Conservation (phyloP, 139 green algal species). For the Trebouxia sp. region DNA sequence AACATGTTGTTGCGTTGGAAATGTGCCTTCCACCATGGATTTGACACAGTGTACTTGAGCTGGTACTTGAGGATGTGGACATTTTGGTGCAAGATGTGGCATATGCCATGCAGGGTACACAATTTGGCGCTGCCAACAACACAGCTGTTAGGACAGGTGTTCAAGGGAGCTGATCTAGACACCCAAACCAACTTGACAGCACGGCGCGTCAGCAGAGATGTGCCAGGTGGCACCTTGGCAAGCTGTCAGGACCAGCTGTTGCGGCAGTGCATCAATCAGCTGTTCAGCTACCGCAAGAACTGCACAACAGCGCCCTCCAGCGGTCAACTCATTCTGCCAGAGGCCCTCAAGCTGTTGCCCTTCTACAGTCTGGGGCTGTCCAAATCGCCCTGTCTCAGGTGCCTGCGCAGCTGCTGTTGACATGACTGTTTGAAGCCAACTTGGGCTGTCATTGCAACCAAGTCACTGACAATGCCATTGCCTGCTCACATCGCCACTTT, state of each 20-base stretch:
- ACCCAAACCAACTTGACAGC: conserved; percentile 59
- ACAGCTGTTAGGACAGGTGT: conserved; percentile 64
- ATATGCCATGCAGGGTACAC: conserved; percentile 69
- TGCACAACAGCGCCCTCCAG: conserved; percentile 57
- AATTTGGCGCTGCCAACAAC: conserved; percentile 80
- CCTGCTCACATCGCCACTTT: no score
- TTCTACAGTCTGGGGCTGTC: conserved; percentile 78
- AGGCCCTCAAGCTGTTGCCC: conserved; percentile 91
- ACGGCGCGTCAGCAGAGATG: conserved; percentile 31
- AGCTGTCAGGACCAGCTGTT: conserved; percentile 53
- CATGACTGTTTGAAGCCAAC: no score
- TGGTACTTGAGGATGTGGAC: no score
- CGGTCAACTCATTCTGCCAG: conserved; percentile 89
- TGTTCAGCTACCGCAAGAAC: conserved; percentile 69
- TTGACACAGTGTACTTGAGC: no score
- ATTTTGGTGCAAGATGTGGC: no score
- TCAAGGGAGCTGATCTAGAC: conserved; percentile 86
- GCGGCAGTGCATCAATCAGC: neutral
- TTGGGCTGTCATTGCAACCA: neutral
- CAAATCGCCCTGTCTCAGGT: conserved; percentile 75
- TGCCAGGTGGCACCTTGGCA: conserved; percentile 47
- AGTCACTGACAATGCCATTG: neutral
- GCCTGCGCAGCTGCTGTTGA: neutral
- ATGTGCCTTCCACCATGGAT: no score
- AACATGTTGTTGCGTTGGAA: no score